A percentile compares a stretch with the other conserved stretches of the same genome.
phyloP scores from a whole-genome alignment of 2,329 filamentous ascomycete species.

The Lecanicillium sp. region DNA sequence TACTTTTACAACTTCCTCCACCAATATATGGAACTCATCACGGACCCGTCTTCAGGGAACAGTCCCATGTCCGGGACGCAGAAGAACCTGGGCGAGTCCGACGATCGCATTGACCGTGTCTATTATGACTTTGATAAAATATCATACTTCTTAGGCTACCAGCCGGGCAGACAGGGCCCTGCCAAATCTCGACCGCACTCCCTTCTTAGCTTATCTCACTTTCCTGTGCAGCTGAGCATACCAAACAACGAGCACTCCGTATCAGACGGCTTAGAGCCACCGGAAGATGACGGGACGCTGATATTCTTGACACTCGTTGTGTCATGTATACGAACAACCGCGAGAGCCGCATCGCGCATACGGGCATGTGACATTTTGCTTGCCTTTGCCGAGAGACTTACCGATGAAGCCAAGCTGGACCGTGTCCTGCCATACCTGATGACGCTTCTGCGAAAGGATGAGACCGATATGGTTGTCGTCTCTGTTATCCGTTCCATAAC shows the following conservation, averaged over 20 bases:
- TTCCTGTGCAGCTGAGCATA: slow-evolving; percentile 79
- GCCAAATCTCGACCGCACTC: slow-evolving; percentile 19
- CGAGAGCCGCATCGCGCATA: slow-evolving; percentile 77
- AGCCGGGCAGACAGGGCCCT: slow-evolving; percentile 36
- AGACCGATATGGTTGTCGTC: slow-evolving; percentile 75
- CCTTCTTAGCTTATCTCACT: slow-evolving; percentile 51
- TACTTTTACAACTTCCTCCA: slow-evolving; percentile 98
- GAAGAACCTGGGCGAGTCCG: slow-evolving; percentile 75
- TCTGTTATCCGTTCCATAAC: slow-evolving; percentile 81
- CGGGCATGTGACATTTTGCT: slow-evolving; percentile 86
- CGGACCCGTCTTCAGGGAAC: slow-evolving; percentile 77
- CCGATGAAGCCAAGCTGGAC: slow-evolving; percentile 93
- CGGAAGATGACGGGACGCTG: slow-evolving; percentile 79
- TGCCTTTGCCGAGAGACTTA: slow-evolving; percentile 83
- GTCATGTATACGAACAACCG: slow-evolving; percentile 81
- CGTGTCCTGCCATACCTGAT: slow-evolving; percentile 87
- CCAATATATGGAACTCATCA: slow-evolving; percentile 94
- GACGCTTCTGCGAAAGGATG: slow-evolving; percentile 66
- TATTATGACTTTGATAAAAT: slow-evolving; percentile 98
- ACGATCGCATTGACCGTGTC: slow-evolving; percentile 88
- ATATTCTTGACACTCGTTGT: slow-evolving; percentile 88
- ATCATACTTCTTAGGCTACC: slow-evolving; percentile 81
- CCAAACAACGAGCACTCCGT: slow-evolving; percentile 74
- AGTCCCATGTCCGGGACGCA: slow-evolving; percentile 57
- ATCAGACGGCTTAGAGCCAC: slow-evolving; percentile 50